Evolutionary conservation across 1,284 basidiomycete species (phyloP).

Genomic region (Coniferiporia sulphurascens): DNA sequence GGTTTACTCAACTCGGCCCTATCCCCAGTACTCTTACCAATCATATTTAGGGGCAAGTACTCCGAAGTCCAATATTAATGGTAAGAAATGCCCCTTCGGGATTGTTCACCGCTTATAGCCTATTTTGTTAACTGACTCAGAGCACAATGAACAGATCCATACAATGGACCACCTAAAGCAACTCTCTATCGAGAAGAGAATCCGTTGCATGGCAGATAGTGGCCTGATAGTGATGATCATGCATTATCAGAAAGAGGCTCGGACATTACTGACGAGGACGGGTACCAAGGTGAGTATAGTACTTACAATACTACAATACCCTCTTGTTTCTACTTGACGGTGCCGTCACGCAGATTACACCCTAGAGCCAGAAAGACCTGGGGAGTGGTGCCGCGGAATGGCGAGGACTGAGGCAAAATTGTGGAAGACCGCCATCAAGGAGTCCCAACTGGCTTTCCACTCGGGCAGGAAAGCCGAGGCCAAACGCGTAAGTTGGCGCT

Average conservation of each 20-base stretch:
- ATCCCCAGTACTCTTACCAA: background rate
- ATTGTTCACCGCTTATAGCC: background rate
- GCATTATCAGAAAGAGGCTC: background rate
- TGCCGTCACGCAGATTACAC: background rate
- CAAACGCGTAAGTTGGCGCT: constrained; percentile 6
- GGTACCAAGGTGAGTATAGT: background rate
- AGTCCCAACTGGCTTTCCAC: constrained; percentile 5
- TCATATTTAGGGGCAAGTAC: background rate
- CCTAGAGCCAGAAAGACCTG: background rate
- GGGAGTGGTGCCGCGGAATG: constrained; percentile 2
- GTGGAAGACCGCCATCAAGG: constrained; percentile 3
- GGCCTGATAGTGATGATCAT: background rate
- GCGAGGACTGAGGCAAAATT: constrained; percentile 1
- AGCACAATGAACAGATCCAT: background rate
- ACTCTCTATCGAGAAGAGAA: background rate
- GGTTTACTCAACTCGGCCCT: background rate
- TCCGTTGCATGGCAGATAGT: background rate
- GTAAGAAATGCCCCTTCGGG: background rate
- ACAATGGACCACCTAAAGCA: background rate
- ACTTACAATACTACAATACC: background rate
- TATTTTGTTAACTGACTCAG: background rate
- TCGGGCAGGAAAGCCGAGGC: constrained; percentile 3
- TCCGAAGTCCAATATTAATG: background rate
- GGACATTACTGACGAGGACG: background rate
- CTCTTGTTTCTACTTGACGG: background rate